Evolutionary conservation across 768 basidiomycete species (phyloP).

Genomic region (Lanmaoa rubissima): DNA sequence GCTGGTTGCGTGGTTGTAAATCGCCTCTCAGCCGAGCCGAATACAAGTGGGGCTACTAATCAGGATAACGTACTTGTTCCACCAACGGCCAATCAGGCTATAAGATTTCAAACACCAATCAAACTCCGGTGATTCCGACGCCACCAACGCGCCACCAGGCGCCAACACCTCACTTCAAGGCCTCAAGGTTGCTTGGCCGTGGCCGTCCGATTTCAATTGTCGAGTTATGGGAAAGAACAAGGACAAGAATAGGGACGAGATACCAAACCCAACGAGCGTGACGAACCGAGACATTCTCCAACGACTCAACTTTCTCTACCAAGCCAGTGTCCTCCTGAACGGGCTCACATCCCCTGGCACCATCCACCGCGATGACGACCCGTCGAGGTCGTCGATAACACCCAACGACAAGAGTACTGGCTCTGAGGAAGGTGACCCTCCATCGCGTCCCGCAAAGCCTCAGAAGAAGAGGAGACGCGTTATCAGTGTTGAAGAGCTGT

Average conservation of each 20-base stretch:
- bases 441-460: neutral
- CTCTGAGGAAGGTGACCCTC: neutral
- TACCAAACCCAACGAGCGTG: slow-evolving; percentile 55
- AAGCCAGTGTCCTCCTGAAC: slow-evolving; percentile 67
- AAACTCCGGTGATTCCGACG: no score
- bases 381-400: neutral
- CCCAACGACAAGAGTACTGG: neutral
- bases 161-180: no score
- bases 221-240: slow-evolving; percentile 67
- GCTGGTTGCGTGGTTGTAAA: no score
- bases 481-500: slow-evolving; percentile 47
- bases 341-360: slow-evolving; percentile 28
- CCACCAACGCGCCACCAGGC: no score
- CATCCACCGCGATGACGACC: neutral
- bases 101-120: no score
- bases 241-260: slow-evolving; percentile 53
- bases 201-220: neutral
- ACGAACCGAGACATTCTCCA: slow-evolving; percentile 76
- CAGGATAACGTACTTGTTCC: no score
- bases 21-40: no score
- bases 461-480: slow-evolving; percentile 23
- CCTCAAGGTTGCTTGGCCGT: no score
- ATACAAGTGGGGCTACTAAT: no score
- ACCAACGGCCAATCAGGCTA: no score
- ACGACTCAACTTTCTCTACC: slow-evolving; percentile 82